Conservation (phyloP, 2,329 filamentous ascomycete species). For the Cryphonectria nitschkei region DNA sequence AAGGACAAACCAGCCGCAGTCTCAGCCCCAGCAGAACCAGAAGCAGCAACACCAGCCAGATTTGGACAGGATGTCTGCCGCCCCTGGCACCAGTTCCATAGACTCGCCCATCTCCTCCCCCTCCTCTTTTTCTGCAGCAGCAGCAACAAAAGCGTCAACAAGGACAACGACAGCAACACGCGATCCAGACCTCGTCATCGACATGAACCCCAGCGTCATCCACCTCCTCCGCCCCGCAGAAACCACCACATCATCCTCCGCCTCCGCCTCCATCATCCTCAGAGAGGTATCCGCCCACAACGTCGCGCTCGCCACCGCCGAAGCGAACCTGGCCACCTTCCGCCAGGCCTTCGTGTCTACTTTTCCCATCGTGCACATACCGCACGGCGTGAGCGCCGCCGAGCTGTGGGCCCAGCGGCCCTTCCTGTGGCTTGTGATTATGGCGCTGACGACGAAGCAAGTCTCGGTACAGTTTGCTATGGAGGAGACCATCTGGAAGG, state of each 20-base stretch:
- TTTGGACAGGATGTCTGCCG: background rate
- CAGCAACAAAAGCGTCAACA: too few relatives aligned
- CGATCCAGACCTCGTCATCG: slow-evolving; percentile 13
- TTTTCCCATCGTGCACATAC: slow-evolving; percentile 15
- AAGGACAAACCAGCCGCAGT: background rate
- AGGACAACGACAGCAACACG: background rate
- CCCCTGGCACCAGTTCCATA: background rate
- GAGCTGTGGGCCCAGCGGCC: slow-evolving; percentile 13
- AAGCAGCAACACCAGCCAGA: background rate
- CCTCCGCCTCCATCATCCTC: background rate
- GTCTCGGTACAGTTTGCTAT: slow-evolving; percentile 25
- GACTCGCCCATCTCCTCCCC: background rate
- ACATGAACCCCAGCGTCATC: slow-evolving; percentile 9
- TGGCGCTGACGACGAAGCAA: slow-evolving; percentile 15
- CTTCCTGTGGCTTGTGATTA: slow-evolving; percentile 20
- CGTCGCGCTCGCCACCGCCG: background rate
- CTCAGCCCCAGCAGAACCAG: background rate
- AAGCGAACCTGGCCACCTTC: background rate
- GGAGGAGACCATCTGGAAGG: slow-evolving; percentile 28
- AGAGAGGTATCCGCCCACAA: slow-evolving; percentile 5
- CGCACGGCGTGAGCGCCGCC: background rate
- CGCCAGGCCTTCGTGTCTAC: slow-evolving; percentile 8
- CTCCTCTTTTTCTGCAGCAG: background rate
- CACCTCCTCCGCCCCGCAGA: background rate
- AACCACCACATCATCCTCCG: background rate